Evolutionary conservation across 148 eudicot species (phyloP), one percentile per base, ranked within the genome.

Genomic region (Chenopodium formosanum): DNA sequence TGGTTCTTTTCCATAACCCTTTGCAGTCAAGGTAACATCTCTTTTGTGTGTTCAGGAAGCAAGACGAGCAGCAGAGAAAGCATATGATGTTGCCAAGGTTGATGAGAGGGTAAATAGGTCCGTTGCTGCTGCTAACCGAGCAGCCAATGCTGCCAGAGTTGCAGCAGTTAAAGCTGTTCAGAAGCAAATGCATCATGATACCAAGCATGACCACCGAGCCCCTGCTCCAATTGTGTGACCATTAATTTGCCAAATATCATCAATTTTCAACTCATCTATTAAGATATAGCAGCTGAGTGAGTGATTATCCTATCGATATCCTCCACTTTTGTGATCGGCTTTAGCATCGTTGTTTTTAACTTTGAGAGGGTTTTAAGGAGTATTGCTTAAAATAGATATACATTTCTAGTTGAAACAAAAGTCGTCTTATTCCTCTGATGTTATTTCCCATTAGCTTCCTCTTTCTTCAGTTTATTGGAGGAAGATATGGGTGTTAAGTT

Each of bases 111-210:
- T 93, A 63, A 93, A 93, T 80, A 80, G 98, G 84, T 92, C 93
- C 2, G 92, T 93, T 19, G 82, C 93, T 62, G 90, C 93, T 68
- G 98, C 98, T 53, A 91, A 93, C 89, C 89, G 86, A 23, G 95
- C 98, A 3, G 98, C 97, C 53, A 95, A 91, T 82, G 96, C 98
- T 17, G 98, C 98, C 60, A 86, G 97, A 88, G 98, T 95, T 48
- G 97, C 96, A 4, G 92, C 98, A 4, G 94, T 95, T 7, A 95
- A 92, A 81, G 98, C 97, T 9, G 93, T 93, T 73, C 96, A 95
- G 82, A 91, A 89, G 84, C 96, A 92, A 82, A 89, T 90, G 88
- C 91, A 91, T 78, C 88, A 86, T 20, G 85, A 88, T n/a, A 76
- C 82, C 80, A 88, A 78, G 29, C 80, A 82, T 9, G 92, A 89